Evolutionary conservation across 106 monocot genomes (phyloP).

Genomic region (Acorus gramineus): DNA sequence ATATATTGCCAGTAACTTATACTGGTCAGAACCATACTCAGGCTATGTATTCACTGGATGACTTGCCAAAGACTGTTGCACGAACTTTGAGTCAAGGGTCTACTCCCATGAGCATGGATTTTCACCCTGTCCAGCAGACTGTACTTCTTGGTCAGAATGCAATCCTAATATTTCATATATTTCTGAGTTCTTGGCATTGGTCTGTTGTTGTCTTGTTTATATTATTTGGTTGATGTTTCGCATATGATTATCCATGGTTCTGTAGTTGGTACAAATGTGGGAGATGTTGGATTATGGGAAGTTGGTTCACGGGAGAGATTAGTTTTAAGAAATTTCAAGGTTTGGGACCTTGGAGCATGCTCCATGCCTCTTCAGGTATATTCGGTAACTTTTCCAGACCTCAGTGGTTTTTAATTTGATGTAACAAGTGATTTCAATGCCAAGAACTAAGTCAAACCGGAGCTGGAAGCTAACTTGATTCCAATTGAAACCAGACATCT

Average conservation of each 20-base stretch:
- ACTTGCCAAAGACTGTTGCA: constrained; percentile 30
- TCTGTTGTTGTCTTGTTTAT: no score
- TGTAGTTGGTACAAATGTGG: constrained; percentile 54
- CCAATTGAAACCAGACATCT: constrained; percentile 17
- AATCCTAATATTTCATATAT: no score
- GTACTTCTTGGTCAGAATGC: constrained; percentile 33
- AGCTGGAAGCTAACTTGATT: no score
- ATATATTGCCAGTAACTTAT: constrained; percentile 45
- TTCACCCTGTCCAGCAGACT: constrained; percentile 33
- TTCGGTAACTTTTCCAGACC: no score
- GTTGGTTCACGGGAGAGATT: constrained; percentile 29
- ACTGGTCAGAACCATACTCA: constrained; percentile 28
- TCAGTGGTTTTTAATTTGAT: no score
- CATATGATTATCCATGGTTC: neutral
- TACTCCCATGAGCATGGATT: constrained; percentile 41
- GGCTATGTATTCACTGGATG: constrained; percentile 18
- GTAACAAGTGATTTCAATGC: no score
- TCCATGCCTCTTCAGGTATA: constrained; percentile 28
- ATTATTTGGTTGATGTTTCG: neutral
- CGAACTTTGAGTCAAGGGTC: constrained; percentile 31
- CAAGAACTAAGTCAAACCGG: no score
- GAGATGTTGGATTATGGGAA: constrained; percentile 51
- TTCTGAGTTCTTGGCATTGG: no score
- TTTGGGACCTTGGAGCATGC: constrained; percentile 26
- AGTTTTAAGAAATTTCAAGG: constrained; percentile 25